Evolutionary conservation across 352 stramenopile species (phyloP), one percentile per base, ranked within the genome.

Genomic region (Aphanomyces cochlioides): DNA sequence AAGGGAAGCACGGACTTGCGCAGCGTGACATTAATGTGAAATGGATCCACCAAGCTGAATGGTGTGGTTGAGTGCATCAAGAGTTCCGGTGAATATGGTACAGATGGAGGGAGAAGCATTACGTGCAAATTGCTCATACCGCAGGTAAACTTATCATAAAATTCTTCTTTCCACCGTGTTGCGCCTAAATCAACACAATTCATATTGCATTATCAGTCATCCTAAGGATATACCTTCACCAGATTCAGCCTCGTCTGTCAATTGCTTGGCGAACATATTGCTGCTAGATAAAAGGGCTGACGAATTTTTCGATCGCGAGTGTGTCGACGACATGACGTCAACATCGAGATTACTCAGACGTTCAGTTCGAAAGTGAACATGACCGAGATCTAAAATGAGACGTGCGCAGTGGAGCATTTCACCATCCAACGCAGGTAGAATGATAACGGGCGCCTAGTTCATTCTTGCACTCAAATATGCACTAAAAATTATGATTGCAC

Each of bases 131-230:
- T 93, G 39, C 84, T 86, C 48, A 96, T 72, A 4, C 84, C 86
- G 21, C 94, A 75, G 28, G 80, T 90, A 72, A 96, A 96, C 73
- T 94, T 96, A 77, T 96, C 88, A 69, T 96, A 96, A 63, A 96
- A 96, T 54, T 94, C 88, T 73, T 96, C 88, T 59, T 96, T 96
- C 88, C 88, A 96, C 19, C 85, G 88, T 71, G 93, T 89, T 6
- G 86, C 85, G 0, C 85, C 50, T 58, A 58, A 58, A 1, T 53
- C 45, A 53, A 1, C 45, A 53, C 45, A 15, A 53, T 53, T 19
- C 45, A 15, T 1, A 53, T 53, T 28, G 28, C 28, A 2, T 28
- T 28, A 28, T 28, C 28, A 28, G 28, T 0, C 28, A 28, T 28
- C 28, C 28, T 28, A 28, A 28, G 50, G 8, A 58, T 34, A 19